phyloP scores from a whole-genome alignment of 2,329 filamentous ascomycete species.

The Epichloe sp. region DNA sequence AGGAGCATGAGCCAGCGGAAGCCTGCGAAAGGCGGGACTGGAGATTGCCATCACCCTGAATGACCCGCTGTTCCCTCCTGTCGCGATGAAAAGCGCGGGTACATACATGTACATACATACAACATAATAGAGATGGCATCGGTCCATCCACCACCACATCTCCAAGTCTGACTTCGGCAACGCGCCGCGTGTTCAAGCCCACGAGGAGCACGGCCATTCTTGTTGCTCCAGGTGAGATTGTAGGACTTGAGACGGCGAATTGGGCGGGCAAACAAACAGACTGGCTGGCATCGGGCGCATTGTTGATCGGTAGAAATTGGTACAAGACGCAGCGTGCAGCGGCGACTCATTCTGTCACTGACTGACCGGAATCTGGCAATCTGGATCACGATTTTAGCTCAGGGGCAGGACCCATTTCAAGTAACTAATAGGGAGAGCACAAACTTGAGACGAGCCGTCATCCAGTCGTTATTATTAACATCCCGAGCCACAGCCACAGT shows the following conservation, averaged over 20 bases:
- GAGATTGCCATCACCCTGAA: too few species aligned
- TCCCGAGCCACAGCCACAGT: constrained; percentile 2
- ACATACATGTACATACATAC: too few species aligned
- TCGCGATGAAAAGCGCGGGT: too few species aligned
- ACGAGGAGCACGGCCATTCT: neutral
- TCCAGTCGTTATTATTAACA: constrained; percentile 15
- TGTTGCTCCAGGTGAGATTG: neutral
- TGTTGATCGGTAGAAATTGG: neutral
- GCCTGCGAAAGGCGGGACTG: too few species aligned
- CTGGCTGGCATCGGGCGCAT: neutral
- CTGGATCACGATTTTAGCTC: constrained; percentile 3
- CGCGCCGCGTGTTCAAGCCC: neutral
- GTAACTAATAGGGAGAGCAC: constrained; percentile 7
- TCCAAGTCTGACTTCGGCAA: neutral
- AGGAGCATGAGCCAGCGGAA: too few species aligned
- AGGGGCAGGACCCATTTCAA: constrained; percentile 10
- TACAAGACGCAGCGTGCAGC: neutral
- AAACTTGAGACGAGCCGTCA: constrained; percentile 19
- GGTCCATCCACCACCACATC: too few species aligned
- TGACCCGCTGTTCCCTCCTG: too few species aligned
- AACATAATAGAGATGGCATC: too few species aligned
- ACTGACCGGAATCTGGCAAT: neutral
- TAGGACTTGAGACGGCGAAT: neutral
- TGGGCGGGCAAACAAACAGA: neutral
- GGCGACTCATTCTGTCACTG: neutral